A percentile compares a stretch with the other conserved stretches of the same genome.
Evolutionary conservation across 1,284 basidiomycete species (phyloP).

Genomic region (Athelia psychrophila): DNA sequence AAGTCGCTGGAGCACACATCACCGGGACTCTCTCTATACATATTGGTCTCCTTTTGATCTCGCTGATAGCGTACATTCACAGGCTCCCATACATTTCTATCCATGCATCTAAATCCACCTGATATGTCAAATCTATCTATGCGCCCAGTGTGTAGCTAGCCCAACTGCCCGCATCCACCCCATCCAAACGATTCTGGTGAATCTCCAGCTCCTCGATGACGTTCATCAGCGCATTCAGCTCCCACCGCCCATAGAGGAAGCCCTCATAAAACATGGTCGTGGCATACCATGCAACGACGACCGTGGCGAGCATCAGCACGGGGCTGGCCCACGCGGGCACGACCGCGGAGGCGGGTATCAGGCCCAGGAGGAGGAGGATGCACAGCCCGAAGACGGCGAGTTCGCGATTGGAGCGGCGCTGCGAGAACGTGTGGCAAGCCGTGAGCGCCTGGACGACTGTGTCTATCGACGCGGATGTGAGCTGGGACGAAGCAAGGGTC

Average conservation of each 20-base stretch:
- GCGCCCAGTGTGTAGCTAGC: too few relatives aligned
- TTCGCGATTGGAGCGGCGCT: slow-evolving; percentile 56
- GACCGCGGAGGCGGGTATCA: slow-evolving; percentile 65
- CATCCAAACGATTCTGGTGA: slow-evolving; percentile 37
- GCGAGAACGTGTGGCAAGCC: slow-evolving; percentile 64
- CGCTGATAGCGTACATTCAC: too few relatives aligned
- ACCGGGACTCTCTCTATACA: too few relatives aligned
- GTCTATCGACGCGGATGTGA: slow-evolving; percentile 47
- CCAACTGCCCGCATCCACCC: neutral
- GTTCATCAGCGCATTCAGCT: slow-evolving; percentile 78
- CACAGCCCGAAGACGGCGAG: slow-evolving; percentile 59
- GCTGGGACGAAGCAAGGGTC: slow-evolving; percentile 18
- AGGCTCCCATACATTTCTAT: too few relatives aligned
- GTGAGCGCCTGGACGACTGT: slow-evolving; percentile 59
- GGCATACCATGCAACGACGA: slow-evolving; percentile 72
- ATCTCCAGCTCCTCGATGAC: slow-evolving; percentile 85
- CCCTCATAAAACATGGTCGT: slow-evolving; percentile 91
- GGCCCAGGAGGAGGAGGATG: slow-evolving; percentile 47
- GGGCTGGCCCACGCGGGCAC: slow-evolving; percentile 66
- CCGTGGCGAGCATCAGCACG: slow-evolving; percentile 66
- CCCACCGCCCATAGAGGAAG: slow-evolving; percentile 89
- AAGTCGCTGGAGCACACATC: too few relatives aligned
- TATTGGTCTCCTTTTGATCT: too few relatives aligned
- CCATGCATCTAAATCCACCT: too few relatives aligned
- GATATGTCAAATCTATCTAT: too few relatives aligned